Evolutionary conservation across 441 rosid species (phyloP).

Genomic region (Theobroma grandiflorum): DNA sequence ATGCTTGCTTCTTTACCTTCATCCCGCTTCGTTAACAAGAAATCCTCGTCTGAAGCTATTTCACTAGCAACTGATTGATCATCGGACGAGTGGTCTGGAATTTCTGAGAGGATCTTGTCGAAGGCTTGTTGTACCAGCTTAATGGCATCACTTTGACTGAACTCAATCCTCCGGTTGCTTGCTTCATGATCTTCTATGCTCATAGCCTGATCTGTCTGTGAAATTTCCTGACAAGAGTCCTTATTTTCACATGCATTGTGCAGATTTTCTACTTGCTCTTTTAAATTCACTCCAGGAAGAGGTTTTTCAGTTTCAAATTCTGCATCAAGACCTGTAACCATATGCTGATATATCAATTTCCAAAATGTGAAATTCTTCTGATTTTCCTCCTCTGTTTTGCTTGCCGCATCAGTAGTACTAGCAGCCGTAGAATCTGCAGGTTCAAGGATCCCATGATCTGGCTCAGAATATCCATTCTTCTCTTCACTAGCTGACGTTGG

Average conservation of each 20-base stretch:
- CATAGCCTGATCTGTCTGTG: conserved; percentile 32
- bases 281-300: conserved; percentile 28
- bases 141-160: conserved; percentile 62
- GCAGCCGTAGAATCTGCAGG: conserved; percentile 34
- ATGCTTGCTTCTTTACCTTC: conserved; percentile 41
- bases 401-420: conserved; percentile 16
- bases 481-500: conserved; percentile 31
- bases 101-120: conserved; percentile 75
- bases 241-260: conserved; percentile 23
- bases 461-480: conserved; percentile 28
- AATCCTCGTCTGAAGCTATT: conserved; percentile 47
- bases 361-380: conserved; percentile 47
- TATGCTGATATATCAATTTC: conserved; percentile 56
- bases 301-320: conserved; percentile 42
- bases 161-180: conserved; percentile 41
- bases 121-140: conserved; percentile 84
- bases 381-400: conserved; percentile 38
- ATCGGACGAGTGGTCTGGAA: conserved; percentile 70
- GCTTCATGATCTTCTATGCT: conserved; percentile 37
- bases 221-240: conserved; percentile 27
- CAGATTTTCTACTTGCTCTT: conserved; percentile 37
- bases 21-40: conserved; percentile 37
- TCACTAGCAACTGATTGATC: conserved; percentile 52
- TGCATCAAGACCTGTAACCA: conserved; percentile 59
- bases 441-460: conserved; percentile 9